Percentiles rank a stretch among this genome's conserved stretches.
phyloP scores from a whole-genome alignment of 1,284 basidiomycete species.

The Microbotryum intermedium region DNA sequence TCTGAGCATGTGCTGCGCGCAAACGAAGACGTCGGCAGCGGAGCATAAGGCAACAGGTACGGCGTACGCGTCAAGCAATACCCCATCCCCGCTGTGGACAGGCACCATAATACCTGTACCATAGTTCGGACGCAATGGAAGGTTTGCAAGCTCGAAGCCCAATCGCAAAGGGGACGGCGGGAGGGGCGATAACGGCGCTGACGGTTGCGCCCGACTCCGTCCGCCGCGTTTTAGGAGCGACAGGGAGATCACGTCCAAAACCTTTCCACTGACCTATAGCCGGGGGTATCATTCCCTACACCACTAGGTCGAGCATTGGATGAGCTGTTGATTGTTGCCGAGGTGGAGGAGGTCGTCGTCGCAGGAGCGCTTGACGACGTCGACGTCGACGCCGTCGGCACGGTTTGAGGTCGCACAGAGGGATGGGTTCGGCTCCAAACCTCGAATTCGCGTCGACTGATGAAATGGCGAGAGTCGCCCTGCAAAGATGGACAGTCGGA shows the following conservation, averaged over 20 bases:
- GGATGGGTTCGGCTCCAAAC: constrained; percentile 8
- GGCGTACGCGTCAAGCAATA: too few species aligned
- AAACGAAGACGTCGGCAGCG: too few species aligned
- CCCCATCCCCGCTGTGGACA: too few species aligned
- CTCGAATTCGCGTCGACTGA: constrained; percentile 7
- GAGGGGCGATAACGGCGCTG: too few species aligned
- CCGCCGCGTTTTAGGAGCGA: background rate
- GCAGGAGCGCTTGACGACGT: constrained; percentile 3
- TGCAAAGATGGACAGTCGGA: background rate
- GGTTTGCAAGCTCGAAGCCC: too few species aligned
- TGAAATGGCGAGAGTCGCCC: constrained; percentile 2
- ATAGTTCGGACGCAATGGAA: too few species aligned
- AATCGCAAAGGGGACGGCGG: too few species aligned
- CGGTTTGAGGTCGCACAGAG: constrained; percentile 9
- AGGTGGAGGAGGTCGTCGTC: background rate
- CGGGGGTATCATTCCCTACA: background rate
- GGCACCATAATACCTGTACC: too few species aligned
- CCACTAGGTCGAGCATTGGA: too few species aligned
- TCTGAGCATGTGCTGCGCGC: too few species aligned
- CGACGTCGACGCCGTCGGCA: background rate
- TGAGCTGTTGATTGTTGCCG: background rate
- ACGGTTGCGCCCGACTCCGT: too few species aligned
- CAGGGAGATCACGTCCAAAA: background rate
- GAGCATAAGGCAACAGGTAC: too few species aligned
- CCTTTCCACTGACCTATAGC: background rate